phyloP scores from a whole-genome alignment of 768 basidiomycete species.

The Nevesoporus exiguus region DNA sequence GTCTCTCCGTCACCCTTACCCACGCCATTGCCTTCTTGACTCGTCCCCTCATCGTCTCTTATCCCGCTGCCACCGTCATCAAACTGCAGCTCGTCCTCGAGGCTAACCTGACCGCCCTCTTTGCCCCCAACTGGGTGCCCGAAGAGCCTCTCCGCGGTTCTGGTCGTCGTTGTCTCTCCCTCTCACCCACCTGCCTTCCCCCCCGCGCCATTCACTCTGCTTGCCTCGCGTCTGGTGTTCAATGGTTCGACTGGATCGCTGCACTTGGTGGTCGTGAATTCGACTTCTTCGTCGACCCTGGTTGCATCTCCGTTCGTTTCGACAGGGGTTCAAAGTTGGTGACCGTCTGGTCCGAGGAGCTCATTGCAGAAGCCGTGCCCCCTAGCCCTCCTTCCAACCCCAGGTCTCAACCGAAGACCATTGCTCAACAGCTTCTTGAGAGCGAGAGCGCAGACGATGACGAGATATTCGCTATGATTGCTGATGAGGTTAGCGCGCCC shows the following conservation, averaged over 20 bases:
- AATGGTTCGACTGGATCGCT: conserved; percentile 80
- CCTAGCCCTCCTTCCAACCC: conserved; percentile 17
- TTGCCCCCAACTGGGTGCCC: conserved; percentile 62
- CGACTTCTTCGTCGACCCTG: conserved; percentile 80
- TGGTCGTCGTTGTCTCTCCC: conserved; percentile 68
- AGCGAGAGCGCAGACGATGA: conserved; percentile 71
- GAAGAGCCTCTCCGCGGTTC: conserved; percentile 65
- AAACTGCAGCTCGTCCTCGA: conserved; percentile 72
- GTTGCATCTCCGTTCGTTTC: conserved; percentile 67
- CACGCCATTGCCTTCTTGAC: conserved; percentile 76
- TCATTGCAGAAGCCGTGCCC: conserved; percentile 28
- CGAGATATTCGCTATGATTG: conserved; percentile 70
- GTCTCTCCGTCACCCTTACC: conserved; percentile 64
- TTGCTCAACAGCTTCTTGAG: conserved; percentile 72
- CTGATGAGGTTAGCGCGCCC: conserved; percentile 64
- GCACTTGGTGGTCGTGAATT: conserved; percentile 67
- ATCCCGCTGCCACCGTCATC: conserved; percentile 59
- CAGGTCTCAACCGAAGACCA: conserved; percentile 47
- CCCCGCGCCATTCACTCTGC: conserved; percentile 70
- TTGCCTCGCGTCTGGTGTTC: conserved; percentile 63
- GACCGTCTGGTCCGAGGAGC: conserved; percentile 67
- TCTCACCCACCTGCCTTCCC: conserved; percentile 66
- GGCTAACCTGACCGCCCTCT: conserved; percentile 68
- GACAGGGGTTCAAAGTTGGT: conserved; percentile 45
- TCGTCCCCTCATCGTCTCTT: conserved; percentile 52